Percentiles rank a stretch among this genome's conserved stretches.
Evolutionary conservation across 2,329 filamentous ascomycete species (phyloP).

Genomic region (Fusarium veterinarium): DNA sequence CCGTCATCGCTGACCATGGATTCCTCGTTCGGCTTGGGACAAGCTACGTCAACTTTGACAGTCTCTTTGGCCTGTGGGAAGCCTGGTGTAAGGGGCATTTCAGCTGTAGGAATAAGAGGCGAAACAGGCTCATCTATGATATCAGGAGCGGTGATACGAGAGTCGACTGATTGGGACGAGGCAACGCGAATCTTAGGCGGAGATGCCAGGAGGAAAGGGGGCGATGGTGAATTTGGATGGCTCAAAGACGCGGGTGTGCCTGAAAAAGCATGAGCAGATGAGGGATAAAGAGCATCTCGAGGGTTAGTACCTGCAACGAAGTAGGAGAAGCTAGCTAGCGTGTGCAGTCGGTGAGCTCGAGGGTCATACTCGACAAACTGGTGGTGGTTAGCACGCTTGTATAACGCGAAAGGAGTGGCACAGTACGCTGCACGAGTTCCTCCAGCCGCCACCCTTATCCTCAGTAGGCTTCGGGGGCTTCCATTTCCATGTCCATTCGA

Average conservation of each 20-base stretch:
- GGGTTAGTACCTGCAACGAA: constrained; percentile 80
- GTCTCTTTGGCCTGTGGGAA: constrained; percentile 55
- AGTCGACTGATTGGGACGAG: constrained; percentile 89
- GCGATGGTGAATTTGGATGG: constrained; percentile 74
- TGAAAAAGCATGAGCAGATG: constrained; percentile 45
- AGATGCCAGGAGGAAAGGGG: constrained; percentile 77
- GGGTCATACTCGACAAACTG: constrained; percentile 98
- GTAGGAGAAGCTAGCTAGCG: constrained; percentile 92
- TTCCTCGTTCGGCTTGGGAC: constrained; percentile 86
- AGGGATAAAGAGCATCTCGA: background rate
- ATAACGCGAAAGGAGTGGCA: background rate
- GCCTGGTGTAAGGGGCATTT: constrained; percentile 48
- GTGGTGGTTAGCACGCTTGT: constrained; percentile 40
- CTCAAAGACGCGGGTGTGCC: constrained; percentile 59
- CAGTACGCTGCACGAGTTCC: constrained; percentile 89
- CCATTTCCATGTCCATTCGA: constrained; percentile 98
- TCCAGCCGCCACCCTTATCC: constrained; percentile 91
- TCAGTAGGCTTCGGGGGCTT: constrained; percentile 85
- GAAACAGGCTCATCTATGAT: constrained; percentile 67
- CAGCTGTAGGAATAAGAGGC: constrained; percentile 56
- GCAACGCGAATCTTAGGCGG: constrained; percentile 83
- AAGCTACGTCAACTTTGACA: constrained; percentile 88
- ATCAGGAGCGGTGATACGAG: constrained; percentile 80
- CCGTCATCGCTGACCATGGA: constrained; percentile 89
- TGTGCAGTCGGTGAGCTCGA: constrained; percentile 87